Percentiles rank a stretch among this genome's conserved stretches.
Conservation (phyloP, 768 basidiomycete species). For the Boletus edulis region DNA sequence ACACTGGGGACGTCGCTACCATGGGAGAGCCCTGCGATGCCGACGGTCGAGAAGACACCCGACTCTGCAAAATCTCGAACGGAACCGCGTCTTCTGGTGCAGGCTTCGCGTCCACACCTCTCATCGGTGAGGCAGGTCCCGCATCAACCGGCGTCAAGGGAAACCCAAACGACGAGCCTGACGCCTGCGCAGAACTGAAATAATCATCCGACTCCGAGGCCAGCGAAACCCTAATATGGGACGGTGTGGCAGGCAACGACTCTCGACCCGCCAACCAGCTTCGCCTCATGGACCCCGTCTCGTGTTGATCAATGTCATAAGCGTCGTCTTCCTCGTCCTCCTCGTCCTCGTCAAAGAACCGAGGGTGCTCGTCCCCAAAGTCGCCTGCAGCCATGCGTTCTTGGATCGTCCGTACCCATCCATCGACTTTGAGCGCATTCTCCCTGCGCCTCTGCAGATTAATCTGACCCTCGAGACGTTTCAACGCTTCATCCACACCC, state of each 20-base stretch:
- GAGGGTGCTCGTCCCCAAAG: conserved; percentile 59
- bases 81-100: conserved; percentile 62
- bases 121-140: conserved; percentile 28
- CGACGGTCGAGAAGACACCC: conserved; percentile 42
- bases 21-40: conserved; percentile 31
- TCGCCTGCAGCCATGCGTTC: conserved; percentile 64
- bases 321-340: conserved; percentile 36
- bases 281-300: conserved; percentile 25
- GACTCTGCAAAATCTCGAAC: conserved; percentile 61
- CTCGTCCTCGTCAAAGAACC: conserved; percentile 50
- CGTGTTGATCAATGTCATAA: conserved; percentile 31
- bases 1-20: conserved; percentile 15
- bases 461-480: conserved; percentile 82
- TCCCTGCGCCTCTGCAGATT: conserved; percentile 68
- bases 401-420: conserved; percentile 74
- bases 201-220: conserved; percentile 24
- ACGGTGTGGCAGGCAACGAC: conserved; percentile 18
- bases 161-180: conserved; percentile 14
- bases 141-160: conserved; percentile 16
- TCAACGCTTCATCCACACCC: conserved; percentile 79
- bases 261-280: conserved; percentile 2
- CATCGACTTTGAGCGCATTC: conserved; percentile 74
- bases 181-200: conserved; percentile 15
- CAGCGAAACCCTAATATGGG: conserved; percentile 19
- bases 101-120: conserved; percentile 44